Conservation (phyloP, 805 yeast genomes). For the Kuraishia piskuri region DNA sequence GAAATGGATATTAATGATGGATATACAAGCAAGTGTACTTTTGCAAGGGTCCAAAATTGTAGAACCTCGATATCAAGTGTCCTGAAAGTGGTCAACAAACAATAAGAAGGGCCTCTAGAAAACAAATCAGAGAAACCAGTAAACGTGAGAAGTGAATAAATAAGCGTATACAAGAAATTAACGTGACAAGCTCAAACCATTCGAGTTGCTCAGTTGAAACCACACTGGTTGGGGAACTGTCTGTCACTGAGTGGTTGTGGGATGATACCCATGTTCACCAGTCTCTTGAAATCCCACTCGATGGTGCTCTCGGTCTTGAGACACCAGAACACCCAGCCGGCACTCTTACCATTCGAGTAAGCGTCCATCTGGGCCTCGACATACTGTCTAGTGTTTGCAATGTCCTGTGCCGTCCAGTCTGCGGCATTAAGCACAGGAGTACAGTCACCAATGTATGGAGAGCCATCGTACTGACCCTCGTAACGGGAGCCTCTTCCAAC, state of each 20-base stretch:
- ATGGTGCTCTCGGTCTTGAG: conserved; percentile 57
- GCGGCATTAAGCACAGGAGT: conserved; percentile 25
- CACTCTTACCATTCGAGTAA: conserved; percentile 29
- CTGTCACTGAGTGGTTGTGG: conserved; percentile 62
- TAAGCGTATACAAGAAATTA: not conserved
- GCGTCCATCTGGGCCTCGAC: conserved; percentile 56
- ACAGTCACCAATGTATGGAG: conserved; percentile 37
- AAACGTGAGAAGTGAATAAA: not conserved
- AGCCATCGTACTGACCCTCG: conserved; percentile 37
- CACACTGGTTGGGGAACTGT: conserved; percentile 62
- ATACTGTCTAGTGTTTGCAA: conserved; percentile 37
- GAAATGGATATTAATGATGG: not conserved
- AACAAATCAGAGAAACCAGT: not conserved
- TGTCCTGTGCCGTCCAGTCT: conserved; percentile 35
- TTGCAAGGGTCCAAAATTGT: not conserved
- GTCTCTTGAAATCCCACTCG: conserved; percentile 57
- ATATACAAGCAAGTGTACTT: not conserved
- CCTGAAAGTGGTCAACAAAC: not conserved
- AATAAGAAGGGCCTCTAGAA: not conserved
- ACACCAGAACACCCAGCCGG: conserved; percentile 68
- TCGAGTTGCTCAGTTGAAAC: conserved; percentile 2
- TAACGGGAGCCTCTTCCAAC: conserved; percentile 60
- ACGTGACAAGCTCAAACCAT: not conserved
- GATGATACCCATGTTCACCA: conserved; percentile 42
- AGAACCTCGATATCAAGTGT: not conserved